Conservation (phyloP, 2,329 filamentous ascomycete species). For the Emydomyces testavorans region DNA sequence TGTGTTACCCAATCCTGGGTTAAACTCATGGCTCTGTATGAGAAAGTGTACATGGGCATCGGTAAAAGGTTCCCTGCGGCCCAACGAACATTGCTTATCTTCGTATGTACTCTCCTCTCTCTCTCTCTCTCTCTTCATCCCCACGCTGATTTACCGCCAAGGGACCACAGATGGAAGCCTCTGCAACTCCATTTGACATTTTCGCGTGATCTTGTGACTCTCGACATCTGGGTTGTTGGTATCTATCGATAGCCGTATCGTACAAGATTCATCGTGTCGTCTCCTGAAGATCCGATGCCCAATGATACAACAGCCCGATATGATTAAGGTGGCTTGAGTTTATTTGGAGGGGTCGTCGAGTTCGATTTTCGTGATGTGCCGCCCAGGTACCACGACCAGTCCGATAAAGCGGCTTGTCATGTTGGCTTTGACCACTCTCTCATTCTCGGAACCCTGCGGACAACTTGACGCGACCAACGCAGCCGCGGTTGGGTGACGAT, state of each 20-base stretch:
- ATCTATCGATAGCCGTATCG: conserved; percentile 5
- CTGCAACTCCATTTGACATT: not conserved
- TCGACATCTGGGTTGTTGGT: not conserved
- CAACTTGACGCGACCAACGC: conserved; percentile 33
- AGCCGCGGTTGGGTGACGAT: conserved; percentile 57
- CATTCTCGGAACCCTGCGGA: conserved; percentile 18
- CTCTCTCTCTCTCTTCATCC: not conserved
- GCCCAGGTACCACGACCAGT: conserved; percentile 75
- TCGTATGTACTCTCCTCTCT: not conserved
- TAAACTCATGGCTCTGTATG: too few species aligned
- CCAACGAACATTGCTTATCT: not conserved
- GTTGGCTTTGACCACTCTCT: conserved; percentile 41
- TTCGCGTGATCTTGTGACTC: conserved; percentile 6
- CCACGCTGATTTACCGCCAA: conserved; percentile 1
- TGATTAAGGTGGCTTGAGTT: not conserved
- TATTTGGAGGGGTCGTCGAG: conserved; percentile 46
- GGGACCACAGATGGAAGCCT: not conserved
- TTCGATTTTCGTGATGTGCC: conserved; percentile 78
- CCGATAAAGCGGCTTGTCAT: conserved; percentile 82
- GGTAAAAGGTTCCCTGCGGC: too few species aligned
- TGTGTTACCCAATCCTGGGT: too few species aligned
- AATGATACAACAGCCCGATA: not conserved
- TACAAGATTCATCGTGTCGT: not conserved
- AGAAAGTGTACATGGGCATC: too few species aligned
- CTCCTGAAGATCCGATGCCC: not conserved